A percentile compares a stretch with the other conserved stretches of the same genome.
These are phyloP conservation scores for Taphrina pruni DNA, from an alignment of 1,139 yeast genomes.

Conservation along the genomic window DNA sequence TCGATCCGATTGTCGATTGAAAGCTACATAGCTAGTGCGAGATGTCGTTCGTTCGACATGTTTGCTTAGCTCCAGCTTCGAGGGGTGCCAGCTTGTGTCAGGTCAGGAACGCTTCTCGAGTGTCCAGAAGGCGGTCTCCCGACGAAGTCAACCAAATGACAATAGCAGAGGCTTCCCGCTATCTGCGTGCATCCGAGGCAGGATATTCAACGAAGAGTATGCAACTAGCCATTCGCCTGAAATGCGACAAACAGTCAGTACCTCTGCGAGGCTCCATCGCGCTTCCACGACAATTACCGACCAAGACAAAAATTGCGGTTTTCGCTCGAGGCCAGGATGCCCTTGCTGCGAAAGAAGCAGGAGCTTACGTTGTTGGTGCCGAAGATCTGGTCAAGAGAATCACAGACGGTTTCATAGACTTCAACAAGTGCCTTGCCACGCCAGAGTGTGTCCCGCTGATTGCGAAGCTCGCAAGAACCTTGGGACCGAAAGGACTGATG, in stretches of 20 bases:
- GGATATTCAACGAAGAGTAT: conserved; percentile 15
- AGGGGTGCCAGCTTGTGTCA: conserved; percentile 1
- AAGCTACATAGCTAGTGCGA: not conserved
- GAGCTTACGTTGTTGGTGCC: conserved; percentile 43
- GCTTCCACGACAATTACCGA: conserved; percentile 25
- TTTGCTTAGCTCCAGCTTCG: not conserved
- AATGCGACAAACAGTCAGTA: conserved; percentile 33
- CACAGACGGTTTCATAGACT: conserved; percentile 64
- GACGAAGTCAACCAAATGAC: conserved; percentile 38
- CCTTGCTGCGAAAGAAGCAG: conserved; percentile 36
- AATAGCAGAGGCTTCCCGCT: conserved; percentile 20
- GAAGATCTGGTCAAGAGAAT: conserved; percentile 51
- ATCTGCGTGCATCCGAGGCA: conserved; percentile 35
- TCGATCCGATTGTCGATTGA: not conserved
- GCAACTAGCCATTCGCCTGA: conserved; percentile 33
- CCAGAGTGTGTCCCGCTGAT: conserved; percentile 73
- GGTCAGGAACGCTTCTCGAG: conserved; percentile 6
- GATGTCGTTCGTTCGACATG: not conserved
- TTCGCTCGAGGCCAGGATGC: conserved; percentile 43
- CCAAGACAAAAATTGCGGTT: conserved; percentile 40
- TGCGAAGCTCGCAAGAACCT: conserved; percentile 69
- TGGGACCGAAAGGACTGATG: conserved; percentile 91
- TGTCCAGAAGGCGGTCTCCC: conserved; percentile 23
- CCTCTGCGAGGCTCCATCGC: conserved; percentile 35
- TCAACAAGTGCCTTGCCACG: conserved; percentile 83